phyloP scores from a whole-genome alignment of 2,329 filamentous ascomycete genomes.

The Allantophomopsis cytisporea region DNA sequence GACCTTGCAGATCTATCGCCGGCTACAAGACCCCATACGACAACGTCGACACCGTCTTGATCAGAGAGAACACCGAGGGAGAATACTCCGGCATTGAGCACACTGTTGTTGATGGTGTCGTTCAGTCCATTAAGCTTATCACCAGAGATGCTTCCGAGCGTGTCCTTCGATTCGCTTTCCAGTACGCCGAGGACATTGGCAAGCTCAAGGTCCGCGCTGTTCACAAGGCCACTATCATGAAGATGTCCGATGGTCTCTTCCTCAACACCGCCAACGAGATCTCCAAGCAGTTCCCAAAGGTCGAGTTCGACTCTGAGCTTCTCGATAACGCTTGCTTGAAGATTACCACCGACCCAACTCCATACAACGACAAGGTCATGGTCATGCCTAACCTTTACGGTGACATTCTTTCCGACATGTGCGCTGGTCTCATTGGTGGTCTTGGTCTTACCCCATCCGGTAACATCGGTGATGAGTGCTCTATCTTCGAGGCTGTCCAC shows the following conservation, averaged over 20 bases:
- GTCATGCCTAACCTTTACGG: constrained; percentile 98
- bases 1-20: constrained; percentile 90
- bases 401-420: constrained; percentile 99
- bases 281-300: constrained; percentile 86
- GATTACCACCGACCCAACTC: constrained; percentile 90
- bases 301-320: constrained; percentile 95
- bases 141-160: constrained; percentile 89
- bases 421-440: constrained; percentile 94
- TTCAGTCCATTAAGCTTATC: constrained; percentile 99
- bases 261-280: constrained; percentile 74
- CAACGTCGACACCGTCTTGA: constrained; percentile 89
- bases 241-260: constrained; percentile 99
- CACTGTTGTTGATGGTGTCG: constrained; percentile 91
- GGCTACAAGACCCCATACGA: constrained; percentile 99
- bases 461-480: constrained; percentile 98
- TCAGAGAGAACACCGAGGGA: constrained; percentile 99
- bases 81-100: constrained; percentile 99
- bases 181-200: constrained; percentile 87
- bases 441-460: constrained; percentile 93
- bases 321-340: constrained; percentile 99
- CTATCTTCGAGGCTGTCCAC: constrained; percentile 99
- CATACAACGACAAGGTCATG: constrained; percentile 98
- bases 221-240: constrained; percentile 99
- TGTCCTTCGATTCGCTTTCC: constrained; percentile 94
- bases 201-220: constrained; percentile 95